These are phyloP conservation scores for Austropuccinia psidii DNA, from an alignment of 1,284 basidiomycete genomes.

Conservation along the genomic window DNA sequence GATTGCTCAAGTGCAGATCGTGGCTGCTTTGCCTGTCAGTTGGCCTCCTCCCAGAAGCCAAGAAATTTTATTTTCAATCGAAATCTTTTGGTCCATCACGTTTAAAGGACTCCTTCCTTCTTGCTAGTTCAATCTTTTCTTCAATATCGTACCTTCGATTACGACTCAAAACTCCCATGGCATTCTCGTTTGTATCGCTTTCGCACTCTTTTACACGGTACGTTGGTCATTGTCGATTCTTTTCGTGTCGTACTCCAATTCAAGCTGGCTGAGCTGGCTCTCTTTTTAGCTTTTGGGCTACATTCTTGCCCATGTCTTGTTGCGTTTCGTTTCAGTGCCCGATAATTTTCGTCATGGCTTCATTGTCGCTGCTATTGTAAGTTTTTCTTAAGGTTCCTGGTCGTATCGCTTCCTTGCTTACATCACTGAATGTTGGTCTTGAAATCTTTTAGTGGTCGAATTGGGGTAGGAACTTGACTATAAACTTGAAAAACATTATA, in stretches of 20 bases:
- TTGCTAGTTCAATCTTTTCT: neutral
- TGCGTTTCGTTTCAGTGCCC: slow-evolving; percentile 10
- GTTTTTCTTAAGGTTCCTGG: neutral
- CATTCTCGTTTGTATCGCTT: slow-evolving; percentile 7
- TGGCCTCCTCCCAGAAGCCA: neutral
- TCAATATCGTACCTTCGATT: slow-evolving; percentile 25
- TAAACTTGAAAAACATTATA: neutral
- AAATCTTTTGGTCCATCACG: neutral
- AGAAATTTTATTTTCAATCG: neutral
- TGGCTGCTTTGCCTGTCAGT: slow-evolving; percentile 18
- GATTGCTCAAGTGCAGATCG: slow-evolving; percentile 26
- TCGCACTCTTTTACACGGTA: slow-evolving; percentile 19
- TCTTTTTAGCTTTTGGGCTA: slow-evolving; percentile 9
- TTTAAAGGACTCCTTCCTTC: neutral
- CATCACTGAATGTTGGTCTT: neutral
- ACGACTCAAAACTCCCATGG: slow-evolving; percentile 14
- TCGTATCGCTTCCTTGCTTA: neutral
- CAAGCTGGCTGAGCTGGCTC: too few species aligned
- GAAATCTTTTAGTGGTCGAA: slow-evolving; percentile 23
- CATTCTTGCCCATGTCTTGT: slow-evolving; percentile 1
- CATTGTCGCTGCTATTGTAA: slow-evolving; percentile 26
- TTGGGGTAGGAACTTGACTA: slow-evolving; percentile 5
- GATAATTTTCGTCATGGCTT: slow-evolving; percentile 18
- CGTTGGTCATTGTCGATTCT: neutral
- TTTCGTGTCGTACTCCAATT: too few species aligned